These are phyloP conservation scores for Salisapilia sapeloensis DNA, from an alignment of 352 stramenopile genomes.

Conservation along the genomic window DNA sequence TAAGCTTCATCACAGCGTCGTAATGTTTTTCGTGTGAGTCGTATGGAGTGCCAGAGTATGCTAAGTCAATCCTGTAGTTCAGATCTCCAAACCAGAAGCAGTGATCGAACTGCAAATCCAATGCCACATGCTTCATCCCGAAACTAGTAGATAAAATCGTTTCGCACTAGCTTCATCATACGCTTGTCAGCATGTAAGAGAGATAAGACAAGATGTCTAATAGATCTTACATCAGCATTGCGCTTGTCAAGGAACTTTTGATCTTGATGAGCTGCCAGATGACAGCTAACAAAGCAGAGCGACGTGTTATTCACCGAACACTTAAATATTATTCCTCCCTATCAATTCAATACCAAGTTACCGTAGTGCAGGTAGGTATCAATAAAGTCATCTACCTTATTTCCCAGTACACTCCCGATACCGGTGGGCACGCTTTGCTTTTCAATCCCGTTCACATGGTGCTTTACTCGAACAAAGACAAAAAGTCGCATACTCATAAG, in stretches of 20 bases:
- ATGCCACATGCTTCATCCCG: constrained; percentile 38
- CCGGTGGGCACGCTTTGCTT: constrained; percentile 57
- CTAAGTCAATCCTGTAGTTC: constrained; percentile 74
- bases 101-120: constrained; percentile 75
- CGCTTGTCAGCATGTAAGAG: neutral
- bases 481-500: constrained; percentile 74
- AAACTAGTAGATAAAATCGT: constrained; percentile 58
- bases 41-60: constrained; percentile 15
- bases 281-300: constrained; percentile 76
- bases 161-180: constrained; percentile 18
- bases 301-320: constrained; percentile 57
- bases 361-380: neutral
- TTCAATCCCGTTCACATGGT: constrained; percentile 39
- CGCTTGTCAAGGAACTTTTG: constrained; percentile 77
- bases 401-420: constrained; percentile 60
- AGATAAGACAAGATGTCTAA: neutral
- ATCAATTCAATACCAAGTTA: no score
- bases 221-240: constrained; percentile 44
- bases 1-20: constrained; percentile 32
- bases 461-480: constrained; percentile 41
- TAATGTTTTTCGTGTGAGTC: constrained; percentile 53
- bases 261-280: constrained; percentile 69
- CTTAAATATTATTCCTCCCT: constrained; percentile 71
- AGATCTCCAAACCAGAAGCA: constrained; percentile 79
- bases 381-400: constrained; percentile 29